These are phyloP conservation scores for Pelargonium myrrhifolium DNA, from an alignment of 441 rosid species.

Conservation along the genomic window DNA sequence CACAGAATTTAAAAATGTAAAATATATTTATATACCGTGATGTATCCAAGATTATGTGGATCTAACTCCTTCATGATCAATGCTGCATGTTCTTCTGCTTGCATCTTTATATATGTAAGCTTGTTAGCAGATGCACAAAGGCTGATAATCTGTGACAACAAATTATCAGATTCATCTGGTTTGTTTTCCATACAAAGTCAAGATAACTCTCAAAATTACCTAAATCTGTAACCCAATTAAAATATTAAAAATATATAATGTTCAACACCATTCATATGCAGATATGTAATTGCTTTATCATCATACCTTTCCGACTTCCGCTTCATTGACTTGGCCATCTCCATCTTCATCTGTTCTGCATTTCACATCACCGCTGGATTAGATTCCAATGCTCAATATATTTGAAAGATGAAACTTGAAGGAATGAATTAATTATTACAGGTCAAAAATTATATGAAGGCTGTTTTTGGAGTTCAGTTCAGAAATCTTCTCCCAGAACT, in stretches of 20 bases:
- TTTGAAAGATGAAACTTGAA: not conserved
- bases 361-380: not conserved
- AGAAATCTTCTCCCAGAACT: slow-evolving; percentile 51
- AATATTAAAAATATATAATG: no score
- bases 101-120: slow-evolving; percentile 33
- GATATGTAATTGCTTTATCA: no score
- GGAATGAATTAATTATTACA: slow-evolving; percentile 20
- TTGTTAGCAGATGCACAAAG: slow-evolving; percentile 46
- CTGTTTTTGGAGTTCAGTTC: slow-evolving; percentile 34
- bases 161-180: no score
- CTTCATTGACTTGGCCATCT: slow-evolving; percentile 42
- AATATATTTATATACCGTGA: slow-evolving; percentile 27
- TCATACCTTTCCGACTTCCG: slow-evolving; percentile 43
- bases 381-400: not conserved
- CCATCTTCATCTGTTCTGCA: slow-evolving; percentile 52
- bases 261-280: no score
- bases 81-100: slow-evolving; percentile 45
- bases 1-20: not conserved
- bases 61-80: slow-evolving; percentile 54
- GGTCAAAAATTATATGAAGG: slow-evolving; percentile 49
- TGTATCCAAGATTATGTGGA: slow-evolving; percentile 40
- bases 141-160: no score
- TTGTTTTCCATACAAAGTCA: no score
- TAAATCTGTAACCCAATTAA: no score
- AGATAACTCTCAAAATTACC: no score